Evolutionary conservation across 129 eudicot genomes (phyloP).

Genomic region (Flaveria brownii): DNA sequence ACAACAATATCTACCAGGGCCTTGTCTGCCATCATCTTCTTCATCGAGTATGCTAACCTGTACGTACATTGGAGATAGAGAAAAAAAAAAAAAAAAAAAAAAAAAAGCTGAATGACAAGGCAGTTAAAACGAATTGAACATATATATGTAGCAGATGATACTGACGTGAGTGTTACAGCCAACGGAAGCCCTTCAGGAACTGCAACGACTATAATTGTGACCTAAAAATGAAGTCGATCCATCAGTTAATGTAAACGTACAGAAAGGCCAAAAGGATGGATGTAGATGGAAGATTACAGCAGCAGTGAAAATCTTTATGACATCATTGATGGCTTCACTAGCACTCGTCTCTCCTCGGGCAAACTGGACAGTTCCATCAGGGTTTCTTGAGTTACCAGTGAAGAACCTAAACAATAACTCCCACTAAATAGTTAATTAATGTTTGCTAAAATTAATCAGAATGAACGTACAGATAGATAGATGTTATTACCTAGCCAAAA

Average conservation of each 20-base stretch:
- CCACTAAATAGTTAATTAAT: too few relatives aligned
- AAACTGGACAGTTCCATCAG: slow-evolving; percentile 75
- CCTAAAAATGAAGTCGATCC: slow-evolving; percentile 44
- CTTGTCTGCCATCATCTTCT: slow-evolving; percentile 98
- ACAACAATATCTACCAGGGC: slow-evolving; percentile 58
- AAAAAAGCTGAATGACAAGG: too few relatives aligned
- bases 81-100: background rate
- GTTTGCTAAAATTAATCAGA: too few relatives aligned
- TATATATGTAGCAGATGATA: background rate
- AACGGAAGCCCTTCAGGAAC: slow-evolving; percentile 99
- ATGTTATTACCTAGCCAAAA: slow-evolving; percentile 59
- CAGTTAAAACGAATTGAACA: background rate
- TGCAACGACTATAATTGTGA: slow-evolving; percentile 93
- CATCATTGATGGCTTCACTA: slow-evolving; percentile 58
- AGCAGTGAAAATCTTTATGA: slow-evolving; percentile 62
- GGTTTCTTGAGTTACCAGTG: slow-evolving; percentile 65
- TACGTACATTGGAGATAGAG: background rate
- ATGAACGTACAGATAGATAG: background rate
- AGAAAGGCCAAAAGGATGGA: background rate
- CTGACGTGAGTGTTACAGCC: slow-evolving; percentile 95
- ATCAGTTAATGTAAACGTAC: slow-evolving; percentile 8
- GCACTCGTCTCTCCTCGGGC: slow-evolving; percentile 58
- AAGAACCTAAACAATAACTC: slow-evolving; percentile 49
- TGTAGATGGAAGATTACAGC: slow-evolving; percentile 53
- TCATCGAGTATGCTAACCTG: slow-evolving; percentile 96